Percentiles rank a stretch among this genome's conserved stretches.
These are phyloP conservation scores for Daldinia sp. DNA, from an alignment of 2,329 filamentous ascomycete species.

Conservation along the genomic window DNA sequence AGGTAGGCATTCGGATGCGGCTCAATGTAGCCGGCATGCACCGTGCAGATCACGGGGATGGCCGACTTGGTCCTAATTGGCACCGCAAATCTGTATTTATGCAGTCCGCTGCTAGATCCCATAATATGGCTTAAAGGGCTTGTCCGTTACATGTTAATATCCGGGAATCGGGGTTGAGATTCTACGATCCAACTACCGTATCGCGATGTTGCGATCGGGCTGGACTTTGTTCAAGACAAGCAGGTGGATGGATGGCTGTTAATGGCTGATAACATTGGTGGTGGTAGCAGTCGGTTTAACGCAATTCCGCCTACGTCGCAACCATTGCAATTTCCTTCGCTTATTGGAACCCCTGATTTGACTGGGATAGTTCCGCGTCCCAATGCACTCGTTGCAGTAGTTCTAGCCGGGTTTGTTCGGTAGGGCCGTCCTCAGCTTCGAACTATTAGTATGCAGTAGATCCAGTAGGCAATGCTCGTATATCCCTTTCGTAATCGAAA, in stretches of 20 bases:
- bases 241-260: not conserved
- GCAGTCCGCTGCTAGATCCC: not conserved
- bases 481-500: conserved; percentile 6
- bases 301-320: conserved; percentile 5
- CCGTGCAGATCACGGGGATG: conserved; percentile 20
- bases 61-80: conserved; percentile 4
- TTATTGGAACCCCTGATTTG: conserved; percentile 1
- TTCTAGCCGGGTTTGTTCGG: conserved; percentile 15
- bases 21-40: conserved; percentile 27
- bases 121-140: conserved; percentile 1
- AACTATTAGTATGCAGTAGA: not conserved
- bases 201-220: conserved; percentile 5
- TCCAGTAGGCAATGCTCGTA: not conserved
- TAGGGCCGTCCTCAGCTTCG: not conserved
- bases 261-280: not conserved
- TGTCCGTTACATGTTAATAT: not conserved
- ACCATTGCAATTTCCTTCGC: conserved; percentile 14
- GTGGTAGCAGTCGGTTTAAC: conserved; percentile 6
- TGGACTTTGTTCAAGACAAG: not conserved
- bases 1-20: conserved; percentile 26
- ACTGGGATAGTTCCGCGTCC: conserved; percentile 23
- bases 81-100: not conserved
- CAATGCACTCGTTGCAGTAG: conserved; percentile 10
- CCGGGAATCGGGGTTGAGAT: conserved; percentile 8
- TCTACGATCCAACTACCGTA: conserved; percentile 2